phyloP scores from a whole-genome alignment of 345 rosid species.

The Theobroma cacao region DNA sequence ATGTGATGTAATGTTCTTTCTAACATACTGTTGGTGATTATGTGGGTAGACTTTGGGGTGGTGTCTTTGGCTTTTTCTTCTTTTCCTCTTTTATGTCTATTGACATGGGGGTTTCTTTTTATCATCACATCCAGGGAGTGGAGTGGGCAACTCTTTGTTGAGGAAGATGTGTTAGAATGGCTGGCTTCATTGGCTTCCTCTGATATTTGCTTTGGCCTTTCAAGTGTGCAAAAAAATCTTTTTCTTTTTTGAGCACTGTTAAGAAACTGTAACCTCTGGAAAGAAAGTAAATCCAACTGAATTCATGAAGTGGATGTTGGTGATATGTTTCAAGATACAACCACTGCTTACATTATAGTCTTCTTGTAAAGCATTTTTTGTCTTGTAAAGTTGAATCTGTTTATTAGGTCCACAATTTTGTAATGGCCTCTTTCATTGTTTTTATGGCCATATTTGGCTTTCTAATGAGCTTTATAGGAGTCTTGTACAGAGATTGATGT shows the following conservation, averaged over 20 bases:
- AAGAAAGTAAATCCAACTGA: slow-evolving; percentile 25
- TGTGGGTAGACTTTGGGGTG: slow-evolving; percentile 24
- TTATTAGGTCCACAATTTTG: slow-evolving; percentile 30
- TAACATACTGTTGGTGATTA: slow-evolving; percentile 6
- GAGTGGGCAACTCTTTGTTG: slow-evolving; percentile 40
- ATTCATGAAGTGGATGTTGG: slow-evolving; percentile 19
- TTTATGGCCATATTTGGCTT: slow-evolving; percentile 18
- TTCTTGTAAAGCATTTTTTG: slow-evolving; percentile 18
- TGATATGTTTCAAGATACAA: slow-evolving; percentile 10
- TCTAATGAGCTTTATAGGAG: slow-evolving; percentile 23
- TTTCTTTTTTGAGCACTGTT: slow-evolving; percentile 16
- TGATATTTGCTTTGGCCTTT: slow-evolving; percentile 36
- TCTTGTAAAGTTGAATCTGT: slow-evolving; percentile 23
- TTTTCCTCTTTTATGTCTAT: slow-evolving; percentile 32
- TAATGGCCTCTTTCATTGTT: slow-evolving; percentile 28
- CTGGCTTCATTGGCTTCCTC: slow-evolving; percentile 36
- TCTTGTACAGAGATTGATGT: slow-evolving; percentile 26
- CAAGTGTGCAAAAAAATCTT: slow-evolving; percentile 33
- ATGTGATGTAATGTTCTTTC: slow-evolving; percentile 12
- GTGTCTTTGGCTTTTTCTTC: slow-evolving; percentile 18
- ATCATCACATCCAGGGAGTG: slow-evolving; percentile 49
- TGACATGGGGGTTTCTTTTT: slow-evolving; percentile 48
- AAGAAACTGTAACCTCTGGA: slow-evolving; percentile 22
- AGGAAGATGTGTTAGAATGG: slow-evolving; percentile 41
- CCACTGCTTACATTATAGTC: not conserved